Evolutionary conservation across 805 yeast genomes (phyloP).

Genomic region (Candida wancherniae): DNA sequence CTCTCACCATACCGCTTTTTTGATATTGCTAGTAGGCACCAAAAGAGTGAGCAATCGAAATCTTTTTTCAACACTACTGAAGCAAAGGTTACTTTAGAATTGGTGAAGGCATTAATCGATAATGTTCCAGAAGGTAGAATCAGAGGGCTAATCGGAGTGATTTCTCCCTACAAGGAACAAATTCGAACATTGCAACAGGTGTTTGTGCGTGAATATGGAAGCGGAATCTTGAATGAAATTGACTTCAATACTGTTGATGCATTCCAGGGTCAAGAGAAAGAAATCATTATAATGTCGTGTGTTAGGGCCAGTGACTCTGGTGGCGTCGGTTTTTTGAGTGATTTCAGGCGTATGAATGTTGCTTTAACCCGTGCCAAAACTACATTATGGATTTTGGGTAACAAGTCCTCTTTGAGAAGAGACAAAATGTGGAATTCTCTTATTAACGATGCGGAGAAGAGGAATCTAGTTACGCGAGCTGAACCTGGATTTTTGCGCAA

Average conservation of each 20-base stretch:
- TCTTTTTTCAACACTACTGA: constrained; percentile 72
- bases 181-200: constrained; percentile 51
- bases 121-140: constrained; percentile 50
- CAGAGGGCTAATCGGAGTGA: constrained; percentile 75
- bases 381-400: constrained; percentile 90
- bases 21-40: constrained; percentile 59
- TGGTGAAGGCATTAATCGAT: constrained; percentile 49
- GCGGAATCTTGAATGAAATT: constrained; percentile 54
- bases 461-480: constrained; percentile 36
- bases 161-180: constrained; percentile 94
- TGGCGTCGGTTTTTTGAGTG: constrained; percentile 83
- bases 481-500: constrained; percentile 32
- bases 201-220: constrained; percentile 61
- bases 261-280: constrained; percentile 97
- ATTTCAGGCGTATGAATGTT: constrained; percentile 93
- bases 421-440: constrained; percentile 73
- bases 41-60: constrained; percentile 56
- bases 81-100: constrained; percentile 65
- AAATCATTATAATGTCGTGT: constrained; percentile 88
- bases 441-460: constrained; percentile 55
- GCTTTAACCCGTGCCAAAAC: constrained; percentile 92
- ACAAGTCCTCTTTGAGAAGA: constrained; percentile 55
- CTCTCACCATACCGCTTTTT: constrained; percentile 78
- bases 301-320: constrained; percentile 76
- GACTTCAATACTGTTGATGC: constrained; percentile 97